Percentiles rank a stretch among this genome's conserved stretches.
These are phyloP conservation scores for Rhexocercosporidium sp. DNA, from an alignment of 2,329 filamentous ascomycete species.

Conservation along the genomic window DNA sequence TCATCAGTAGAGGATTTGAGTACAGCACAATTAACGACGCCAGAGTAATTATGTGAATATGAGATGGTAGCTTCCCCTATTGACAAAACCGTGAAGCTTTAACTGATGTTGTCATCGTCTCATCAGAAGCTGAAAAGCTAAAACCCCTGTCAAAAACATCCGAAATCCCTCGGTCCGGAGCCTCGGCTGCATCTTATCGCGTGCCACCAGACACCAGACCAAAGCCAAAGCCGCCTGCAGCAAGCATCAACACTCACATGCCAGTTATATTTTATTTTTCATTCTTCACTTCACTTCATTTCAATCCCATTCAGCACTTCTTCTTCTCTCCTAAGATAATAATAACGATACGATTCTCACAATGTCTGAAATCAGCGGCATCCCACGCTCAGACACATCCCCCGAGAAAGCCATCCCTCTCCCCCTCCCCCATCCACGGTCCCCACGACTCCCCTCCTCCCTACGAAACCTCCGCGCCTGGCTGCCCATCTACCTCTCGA, in stretches of 20 bases:
- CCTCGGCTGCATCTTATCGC: constrained; percentile 5
- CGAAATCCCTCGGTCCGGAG: background rate
- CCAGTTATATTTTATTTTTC: background rate
- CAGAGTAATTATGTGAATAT: background rate
- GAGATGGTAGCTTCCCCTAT: background rate
- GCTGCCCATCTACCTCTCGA: constrained; percentile 41
- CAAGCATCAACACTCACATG: background rate
- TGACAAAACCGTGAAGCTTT: background rate
- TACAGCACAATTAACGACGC: background rate
- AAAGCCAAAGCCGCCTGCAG: too few species aligned
- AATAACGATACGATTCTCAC: constrained; percentile 5
- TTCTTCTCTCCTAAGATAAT: background rate
- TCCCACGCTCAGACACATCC: constrained; percentile 32
- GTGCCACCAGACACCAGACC: background rate
- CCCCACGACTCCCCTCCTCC: constrained; percentile 28
- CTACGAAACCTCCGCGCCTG: constrained; percentile 34
- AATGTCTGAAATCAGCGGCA: constrained; percentile 37
- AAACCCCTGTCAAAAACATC: background rate
- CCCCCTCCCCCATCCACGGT: constrained; percentile 18
- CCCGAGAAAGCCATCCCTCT: constrained; percentile 28
- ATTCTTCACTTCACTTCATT: background rate
- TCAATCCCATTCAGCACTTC: background rate
- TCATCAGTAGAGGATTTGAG: background rate
- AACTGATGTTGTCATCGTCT: background rate
- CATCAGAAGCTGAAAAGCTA: background rate